These are phyloP conservation scores for Calonectria pteridis DNA, from an alignment of 2,329 filamentous ascomycete species.

Conservation along the genomic window DNA sequence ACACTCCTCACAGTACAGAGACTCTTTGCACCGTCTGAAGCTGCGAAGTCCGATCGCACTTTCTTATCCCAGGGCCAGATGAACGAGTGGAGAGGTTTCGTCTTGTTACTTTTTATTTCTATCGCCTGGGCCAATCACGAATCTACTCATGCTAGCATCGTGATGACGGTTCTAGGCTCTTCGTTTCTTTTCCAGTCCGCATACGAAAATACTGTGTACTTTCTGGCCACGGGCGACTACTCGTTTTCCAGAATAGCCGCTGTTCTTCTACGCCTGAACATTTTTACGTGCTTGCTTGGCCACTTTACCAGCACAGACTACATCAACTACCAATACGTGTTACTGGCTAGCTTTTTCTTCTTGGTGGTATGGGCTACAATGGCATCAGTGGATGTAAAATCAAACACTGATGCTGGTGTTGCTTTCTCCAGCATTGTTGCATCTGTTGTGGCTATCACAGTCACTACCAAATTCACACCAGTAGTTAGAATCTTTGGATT, in stretches of 20 bases:
- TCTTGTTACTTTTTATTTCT: conserved; percentile 62
- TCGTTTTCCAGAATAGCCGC: conserved; percentile 63
- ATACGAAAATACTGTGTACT: conserved; percentile 71
- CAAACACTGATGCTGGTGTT: conserved; percentile 57
- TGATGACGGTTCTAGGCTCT: conserved; percentile 66
- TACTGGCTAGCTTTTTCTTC: conserved; percentile 73
- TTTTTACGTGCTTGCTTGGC: conserved; percentile 64
- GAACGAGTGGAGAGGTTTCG: conserved; percentile 76
- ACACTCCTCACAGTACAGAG: conserved; percentile 36
- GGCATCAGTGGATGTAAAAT: conserved; percentile 50
- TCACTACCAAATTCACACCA: conserved; percentile 35
- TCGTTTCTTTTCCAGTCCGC: conserved; percentile 73
- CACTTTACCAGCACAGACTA: conserved; percentile 68
- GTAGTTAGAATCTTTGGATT: conserved; percentile 33
- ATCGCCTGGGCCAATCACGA: conserved; percentile 60
- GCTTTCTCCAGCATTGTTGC: conserved; percentile 63
- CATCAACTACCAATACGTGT: conserved; percentile 67
- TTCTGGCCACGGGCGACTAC: conserved; percentile 68
- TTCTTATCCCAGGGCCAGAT: conserved; percentile 62
- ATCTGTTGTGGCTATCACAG: conserved; percentile 55
- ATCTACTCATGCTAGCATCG: conserved; percentile 62
- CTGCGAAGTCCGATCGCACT: not conserved
- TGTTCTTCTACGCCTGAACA: conserved; percentile 69
- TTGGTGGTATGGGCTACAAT: conserved; percentile 67
- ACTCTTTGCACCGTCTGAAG: conserved; percentile 11